Evolutionary conservation across 1,284 basidiomycete species (phyloP).

Genomic region (Pholiota adiposa): DNA sequence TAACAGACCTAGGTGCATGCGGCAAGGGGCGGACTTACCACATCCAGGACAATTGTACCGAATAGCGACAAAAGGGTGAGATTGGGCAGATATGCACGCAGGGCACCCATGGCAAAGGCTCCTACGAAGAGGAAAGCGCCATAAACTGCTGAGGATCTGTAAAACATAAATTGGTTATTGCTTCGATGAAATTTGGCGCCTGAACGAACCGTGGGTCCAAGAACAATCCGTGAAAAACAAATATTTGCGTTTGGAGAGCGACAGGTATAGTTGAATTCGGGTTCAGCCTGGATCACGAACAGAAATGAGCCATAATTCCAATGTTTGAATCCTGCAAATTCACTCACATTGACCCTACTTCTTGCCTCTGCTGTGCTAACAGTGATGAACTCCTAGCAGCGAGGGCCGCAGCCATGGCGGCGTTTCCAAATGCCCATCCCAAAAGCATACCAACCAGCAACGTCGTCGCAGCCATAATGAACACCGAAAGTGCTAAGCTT

Average conservation of each 20-base stretch:
- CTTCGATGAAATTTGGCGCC: background rate
- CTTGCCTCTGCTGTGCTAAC: conserved; percentile 49
- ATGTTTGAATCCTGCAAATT: too few relatives aligned
- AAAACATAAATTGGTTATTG: conserved; percentile 9
- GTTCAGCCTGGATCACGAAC: conserved; percentile 49
- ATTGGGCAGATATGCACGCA: conserved; percentile 67
- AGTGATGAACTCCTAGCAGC: conserved; percentile 58
- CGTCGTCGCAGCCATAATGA: conserved; percentile 34
- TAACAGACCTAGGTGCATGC: background rate
- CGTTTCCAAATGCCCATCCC: conserved; percentile 79
- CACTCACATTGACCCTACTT: conserved; percentile 40
- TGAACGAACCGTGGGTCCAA: conserved; percentile 54
- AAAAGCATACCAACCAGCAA: conserved; percentile 53
- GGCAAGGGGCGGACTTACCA: conserved; percentile 34
- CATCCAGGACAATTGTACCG: conserved; percentile 62
- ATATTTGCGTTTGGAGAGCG: conserved; percentile 49
- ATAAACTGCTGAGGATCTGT: conserved; percentile 60
- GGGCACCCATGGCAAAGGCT: conserved; percentile 58
- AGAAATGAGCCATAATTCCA: too few relatives aligned
- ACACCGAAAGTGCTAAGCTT: conserved; percentile 39
- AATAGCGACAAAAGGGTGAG: conserved; percentile 62
- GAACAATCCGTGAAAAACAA: conserved; percentile 69
- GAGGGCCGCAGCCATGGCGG: conserved; percentile 70
- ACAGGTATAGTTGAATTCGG: conserved; percentile 46
- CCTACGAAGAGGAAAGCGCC: conserved; percentile 76